phyloP scores from a whole-genome alignment of 2,329 filamentous ascomycete genomes.

The Coniochaeta sp. region DNA sequence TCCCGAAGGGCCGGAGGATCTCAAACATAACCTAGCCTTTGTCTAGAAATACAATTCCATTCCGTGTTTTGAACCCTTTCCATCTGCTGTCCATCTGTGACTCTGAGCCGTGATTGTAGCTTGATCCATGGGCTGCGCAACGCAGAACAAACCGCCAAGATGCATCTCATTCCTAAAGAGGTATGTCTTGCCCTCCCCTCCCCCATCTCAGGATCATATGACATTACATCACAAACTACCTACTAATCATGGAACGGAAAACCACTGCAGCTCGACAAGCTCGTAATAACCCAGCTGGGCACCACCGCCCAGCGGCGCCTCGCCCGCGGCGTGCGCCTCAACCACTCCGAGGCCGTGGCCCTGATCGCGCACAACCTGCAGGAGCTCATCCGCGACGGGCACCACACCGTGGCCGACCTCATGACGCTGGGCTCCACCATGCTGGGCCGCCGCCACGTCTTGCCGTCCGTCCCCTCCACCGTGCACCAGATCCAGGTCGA shows the following conservation, averaged over 20 bases:
- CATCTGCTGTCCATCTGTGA: background rate
- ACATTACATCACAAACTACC: too few relatives aligned
- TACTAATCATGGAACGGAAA: too few relatives aligned
- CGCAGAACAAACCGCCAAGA: constrained; percentile 10
- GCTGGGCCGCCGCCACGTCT: constrained; percentile 87
- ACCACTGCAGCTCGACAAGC: constrained; percentile 84
- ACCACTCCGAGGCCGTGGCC: constrained; percentile 80
- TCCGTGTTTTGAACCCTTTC: background rate
- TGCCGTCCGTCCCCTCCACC: constrained; percentile 72
- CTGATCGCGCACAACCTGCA: constrained; percentile 85
- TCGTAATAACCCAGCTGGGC: constrained; percentile 84
- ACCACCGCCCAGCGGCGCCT: constrained; percentile 81
- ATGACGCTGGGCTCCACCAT: constrained; percentile 88
- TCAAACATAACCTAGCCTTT: too few relatives aligned
- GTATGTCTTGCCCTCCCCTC: too few relatives aligned
- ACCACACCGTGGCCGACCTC: constrained; percentile 84
- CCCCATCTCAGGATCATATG: constrained; percentile 4
- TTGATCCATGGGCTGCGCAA: too few relatives aligned
- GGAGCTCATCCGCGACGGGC: constrained; percentile 95
- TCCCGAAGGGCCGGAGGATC: too few relatives aligned
- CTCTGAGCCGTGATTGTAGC: too few relatives aligned
- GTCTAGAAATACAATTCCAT: too few relatives aligned
- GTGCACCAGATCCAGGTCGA: constrained; percentile 86
- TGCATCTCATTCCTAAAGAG: constrained; percentile 30
- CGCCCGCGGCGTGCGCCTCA: constrained; percentile 80